Base-by-base conservation (phyloP, 805 yeast species). In the Blastobotrys terrestris region DNA sequence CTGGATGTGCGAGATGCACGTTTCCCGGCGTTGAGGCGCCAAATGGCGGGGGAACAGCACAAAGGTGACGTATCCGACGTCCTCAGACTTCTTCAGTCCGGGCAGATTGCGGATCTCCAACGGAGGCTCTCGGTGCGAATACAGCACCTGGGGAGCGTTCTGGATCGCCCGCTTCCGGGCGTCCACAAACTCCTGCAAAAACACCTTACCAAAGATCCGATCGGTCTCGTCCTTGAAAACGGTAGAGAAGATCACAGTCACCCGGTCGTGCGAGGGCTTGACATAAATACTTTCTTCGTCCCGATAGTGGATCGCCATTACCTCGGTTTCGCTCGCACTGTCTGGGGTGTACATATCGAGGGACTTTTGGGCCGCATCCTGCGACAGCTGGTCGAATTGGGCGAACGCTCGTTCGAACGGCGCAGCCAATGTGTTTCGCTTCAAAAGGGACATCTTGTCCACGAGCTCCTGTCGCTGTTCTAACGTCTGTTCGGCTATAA, bases 61-160 rank as follows among this genome's bases (percentile, higher is more conserved):
- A 67, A 82, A 83, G 1, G 87, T 82, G 55, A 83, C 77, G 58
- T 77, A 82, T 8, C 80, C 85, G 48, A 76, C 68, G 26, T 76
- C 79, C 42, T 73, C 74, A 6, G 71, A 62, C 18, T 69, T 70
- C 21, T 61, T 63, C 21, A 65, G 52, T 18, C 67, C 68, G 13
- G 71, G 66, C 43, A 42, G 42, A 53, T 71, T 68, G 54, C 81
- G 76, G 53, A 87, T 77, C 67, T 94, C 99, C 63, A 89, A 76
- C 6, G 99, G 99, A n/a, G 97, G 88, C 61, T 88, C 97, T 57
- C 77, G 79, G 66, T 85, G 90, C 3, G 95, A 85, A 65, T 86
- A 91, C 62, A 94, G 78, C 50, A 94, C 99, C 74, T 94, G 99
- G 15, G 99, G 99, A 1, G 98, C 97, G 48, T 94, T 91, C 72